Conservation (phyloP, 2,329 filamentous ascomycete genomes). For the Hymenotorrendiella dingleyae region DNA sequence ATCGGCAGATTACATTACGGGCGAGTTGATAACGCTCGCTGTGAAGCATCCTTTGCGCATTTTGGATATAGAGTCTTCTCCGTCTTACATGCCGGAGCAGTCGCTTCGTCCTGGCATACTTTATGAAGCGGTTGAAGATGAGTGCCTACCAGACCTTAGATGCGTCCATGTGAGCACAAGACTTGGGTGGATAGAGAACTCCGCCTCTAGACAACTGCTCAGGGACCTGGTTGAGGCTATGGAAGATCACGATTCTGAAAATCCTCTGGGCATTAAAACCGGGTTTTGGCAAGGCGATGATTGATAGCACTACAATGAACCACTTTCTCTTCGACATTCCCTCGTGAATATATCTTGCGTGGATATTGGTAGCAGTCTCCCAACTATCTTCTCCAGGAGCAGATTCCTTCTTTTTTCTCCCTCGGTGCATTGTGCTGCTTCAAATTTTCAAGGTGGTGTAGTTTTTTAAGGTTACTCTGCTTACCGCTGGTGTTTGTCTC, state of each 20-base stretch:
- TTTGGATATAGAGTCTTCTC: constrained; percentile 30
- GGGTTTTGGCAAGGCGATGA: constrained; percentile 6
- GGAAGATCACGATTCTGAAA: constrained; percentile 5
- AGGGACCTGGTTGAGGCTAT: constrained; percentile 2
- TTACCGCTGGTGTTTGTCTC: too few species aligned
- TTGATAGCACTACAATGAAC: not conserved
- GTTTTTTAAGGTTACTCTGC: too few species aligned
- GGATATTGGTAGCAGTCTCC: not conserved
- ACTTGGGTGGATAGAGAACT: constrained; percentile 23
- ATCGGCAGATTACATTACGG: constrained; percentile 29
- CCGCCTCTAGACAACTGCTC: not conserved
- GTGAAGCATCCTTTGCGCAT: constrained; percentile 23
- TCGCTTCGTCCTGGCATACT: constrained; percentile 18
- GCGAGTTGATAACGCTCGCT: constrained; percentile 19
- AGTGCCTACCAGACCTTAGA: constrained; percentile 23
- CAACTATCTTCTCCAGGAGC: not conserved
- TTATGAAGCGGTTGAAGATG: constrained; percentile 26
- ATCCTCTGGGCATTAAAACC: not conserved
- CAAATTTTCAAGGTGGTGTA: too few species aligned
- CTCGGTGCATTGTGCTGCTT: too few species aligned
- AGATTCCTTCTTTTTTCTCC: not conserved
- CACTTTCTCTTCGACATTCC: not conserved
- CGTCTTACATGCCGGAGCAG: constrained; percentile 23
- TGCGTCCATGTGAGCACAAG: constrained; percentile 28
- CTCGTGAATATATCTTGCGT: not conserved